A percentile compares a stretch with the other conserved stretches of the same genome.
Evolutionary conservation across 73 alveolate species (phyloP).

Genomic region (Paramecium caudatum): DNA sequence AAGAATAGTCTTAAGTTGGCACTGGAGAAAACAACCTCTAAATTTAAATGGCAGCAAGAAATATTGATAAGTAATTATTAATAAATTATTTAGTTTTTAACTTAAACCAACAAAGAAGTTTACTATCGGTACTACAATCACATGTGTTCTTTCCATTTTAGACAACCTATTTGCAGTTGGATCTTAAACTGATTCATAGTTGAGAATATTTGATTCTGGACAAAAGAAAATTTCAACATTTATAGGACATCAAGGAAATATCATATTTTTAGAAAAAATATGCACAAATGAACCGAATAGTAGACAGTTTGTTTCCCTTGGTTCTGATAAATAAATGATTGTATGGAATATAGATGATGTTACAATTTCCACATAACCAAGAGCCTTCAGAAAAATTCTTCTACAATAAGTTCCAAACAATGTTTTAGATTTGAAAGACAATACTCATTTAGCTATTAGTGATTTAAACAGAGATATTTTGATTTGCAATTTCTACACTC

Average conservation of each 20-base stretch:
- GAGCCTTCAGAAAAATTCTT: slow-evolving; percentile 10
- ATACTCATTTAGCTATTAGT: slow-evolving; percentile 56
- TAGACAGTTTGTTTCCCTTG: slow-evolving; percentile 36
- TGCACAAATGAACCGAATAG: slow-evolving; percentile 8
- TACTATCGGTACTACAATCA: slow-evolving; percentile 1
- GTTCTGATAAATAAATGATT: slow-evolving; percentile 27
- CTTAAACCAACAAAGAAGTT: slow-evolving; percentile 46
- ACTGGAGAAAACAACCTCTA: slow-evolving; percentile 59
- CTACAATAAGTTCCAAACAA: slow-evolving; percentile 1
- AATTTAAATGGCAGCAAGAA: slow-evolving; percentile 54
- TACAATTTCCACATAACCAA: slow-evolving; percentile 23
- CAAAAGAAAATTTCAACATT: background rate
- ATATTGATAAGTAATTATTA: slow-evolving; percentile 45
- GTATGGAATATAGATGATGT: slow-evolving; percentile 57
- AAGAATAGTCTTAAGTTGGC: slow-evolving; percentile 54
- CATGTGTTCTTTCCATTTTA: slow-evolving; percentile 27
- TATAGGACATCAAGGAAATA: slow-evolving; percentile 10
- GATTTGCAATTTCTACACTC: slow-evolving; percentile 55
- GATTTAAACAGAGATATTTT: slow-evolving; percentile 53
- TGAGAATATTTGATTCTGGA: slow-evolving; percentile 58
- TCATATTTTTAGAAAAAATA: slow-evolving; percentile 23
- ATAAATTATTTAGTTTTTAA: background rate
- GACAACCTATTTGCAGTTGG: slow-evolving; percentile 56
- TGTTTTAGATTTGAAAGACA: slow-evolving; percentile 52
- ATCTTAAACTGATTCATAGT: slow-evolving; percentile 3